Percentiles rank a stretch among this genome's conserved stretches.
Evolutionary conservation across 495 filamentous ascomycete species (phyloP).

Genomic region (Aspergillus heteromorphus): DNA sequence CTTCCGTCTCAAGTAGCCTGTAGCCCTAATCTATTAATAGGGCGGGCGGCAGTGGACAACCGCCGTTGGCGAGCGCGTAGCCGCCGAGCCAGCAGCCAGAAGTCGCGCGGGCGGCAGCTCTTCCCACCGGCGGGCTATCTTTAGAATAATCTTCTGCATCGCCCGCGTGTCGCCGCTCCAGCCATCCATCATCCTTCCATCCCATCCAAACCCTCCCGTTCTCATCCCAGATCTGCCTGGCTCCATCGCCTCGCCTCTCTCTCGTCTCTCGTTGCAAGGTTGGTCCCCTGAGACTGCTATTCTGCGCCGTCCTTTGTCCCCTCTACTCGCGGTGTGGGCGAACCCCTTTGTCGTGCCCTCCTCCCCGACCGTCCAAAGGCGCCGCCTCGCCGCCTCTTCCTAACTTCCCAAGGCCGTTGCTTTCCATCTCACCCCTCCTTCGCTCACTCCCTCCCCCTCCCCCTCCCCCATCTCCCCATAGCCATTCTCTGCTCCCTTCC

Average conservation of each 20-base stretch:
- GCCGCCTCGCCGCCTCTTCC: not conserved
- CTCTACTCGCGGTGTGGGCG: not conserved
- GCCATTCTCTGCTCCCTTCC: slow-evolving; percentile 2
- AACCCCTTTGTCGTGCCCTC: not conserved
- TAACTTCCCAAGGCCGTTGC: not conserved
- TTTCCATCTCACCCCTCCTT: not conserved
- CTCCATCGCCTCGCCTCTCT: not conserved
- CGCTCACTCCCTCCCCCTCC: not conserved
- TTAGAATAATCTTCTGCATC: slow-evolving; percentile 32
- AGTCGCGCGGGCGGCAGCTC: not conserved
- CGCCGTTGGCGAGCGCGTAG: slow-evolving; percentile 1
- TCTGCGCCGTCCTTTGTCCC: not conserved
- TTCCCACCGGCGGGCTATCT: slow-evolving; percentile 24
- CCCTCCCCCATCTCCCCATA: not conserved
- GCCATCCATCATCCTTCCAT: slow-evolving; percentile 17
- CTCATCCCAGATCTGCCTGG: slow-evolving; percentile 5
- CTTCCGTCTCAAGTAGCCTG: too few species aligned
- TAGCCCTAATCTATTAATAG: not conserved
- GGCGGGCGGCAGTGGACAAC: not conserved
- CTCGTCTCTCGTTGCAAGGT: slow-evolving; percentile 1
- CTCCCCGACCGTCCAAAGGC: not conserved
- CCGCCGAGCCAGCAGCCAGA: not conserved
- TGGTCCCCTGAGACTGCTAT: not conserved
- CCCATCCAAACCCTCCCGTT: slow-evolving; percentile 13
- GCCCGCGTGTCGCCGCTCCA: slow-evolving; percentile 18